Evolutionary conservation across 2,329 filamentous ascomycete genomes (phyloP).

Genomic region (Sclerotinia minor): DNA sequence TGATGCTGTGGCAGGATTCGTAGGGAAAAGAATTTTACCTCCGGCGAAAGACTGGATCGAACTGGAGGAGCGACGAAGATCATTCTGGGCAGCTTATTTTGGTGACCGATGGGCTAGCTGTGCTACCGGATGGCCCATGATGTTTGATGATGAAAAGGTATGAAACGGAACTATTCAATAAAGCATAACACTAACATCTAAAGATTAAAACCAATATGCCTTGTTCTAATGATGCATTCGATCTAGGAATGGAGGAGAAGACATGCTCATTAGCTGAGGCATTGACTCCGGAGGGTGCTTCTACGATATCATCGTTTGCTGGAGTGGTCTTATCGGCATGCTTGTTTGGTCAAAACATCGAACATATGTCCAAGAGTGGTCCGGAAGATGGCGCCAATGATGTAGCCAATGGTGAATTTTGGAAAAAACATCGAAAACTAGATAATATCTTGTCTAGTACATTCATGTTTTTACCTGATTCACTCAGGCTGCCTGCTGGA

Average conservation of each 20-base stretch:
- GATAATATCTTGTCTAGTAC: slow-evolving; percentile 78
- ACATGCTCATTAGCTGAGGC: slow-evolving; percentile 64
- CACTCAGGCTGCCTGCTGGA: slow-evolving; percentile 69
- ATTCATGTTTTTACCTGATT: slow-evolving; percentile 75
- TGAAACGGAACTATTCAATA: slow-evolving; percentile 19
- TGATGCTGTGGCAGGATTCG: slow-evolving; percentile 63
- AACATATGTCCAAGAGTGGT: slow-evolving; percentile 73
- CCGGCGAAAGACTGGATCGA: slow-evolving; percentile 81
- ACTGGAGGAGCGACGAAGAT: slow-evolving; percentile 74
- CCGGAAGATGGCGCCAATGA: slow-evolving; percentile 72
- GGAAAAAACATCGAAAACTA: slow-evolving; percentile 79
- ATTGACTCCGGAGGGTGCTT: slow-evolving; percentile 52
- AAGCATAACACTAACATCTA: slow-evolving; percentile 3
- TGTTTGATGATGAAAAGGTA: slow-evolving; percentile 69
- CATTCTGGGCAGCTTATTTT: slow-evolving; percentile 84
- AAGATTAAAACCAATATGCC: slow-evolving; percentile 71
- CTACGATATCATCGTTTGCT: slow-evolving; percentile 68
- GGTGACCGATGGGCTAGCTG: slow-evolving; percentile 84
- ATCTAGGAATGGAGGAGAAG: slow-evolving; percentile 61
- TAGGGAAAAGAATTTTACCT: slow-evolving; percentile 68
- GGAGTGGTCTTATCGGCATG: slow-evolving; percentile 72
- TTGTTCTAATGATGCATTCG: slow-evolving; percentile 73
- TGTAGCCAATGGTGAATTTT: slow-evolving; percentile 73
- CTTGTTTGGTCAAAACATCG: slow-evolving; percentile 78
- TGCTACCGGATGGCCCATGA: slow-evolving; percentile 86